Evolutionary conservation across 371 early-diverging fungal species (phyloP).

Genomic region (Basidiobolus heterosporus): DNA sequence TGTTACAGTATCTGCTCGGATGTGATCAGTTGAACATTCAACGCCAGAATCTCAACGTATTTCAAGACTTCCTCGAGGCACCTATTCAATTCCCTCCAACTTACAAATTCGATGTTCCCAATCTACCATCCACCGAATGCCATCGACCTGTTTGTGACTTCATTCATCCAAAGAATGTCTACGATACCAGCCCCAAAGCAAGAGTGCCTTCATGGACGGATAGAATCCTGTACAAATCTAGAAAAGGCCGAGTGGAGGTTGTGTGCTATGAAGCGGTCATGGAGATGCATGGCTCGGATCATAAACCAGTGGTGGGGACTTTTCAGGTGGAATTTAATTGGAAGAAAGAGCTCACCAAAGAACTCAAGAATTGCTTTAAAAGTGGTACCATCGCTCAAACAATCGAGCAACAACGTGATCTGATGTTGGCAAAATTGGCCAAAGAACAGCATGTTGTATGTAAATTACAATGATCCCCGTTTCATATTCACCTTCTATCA

Average conservation of each 20-base stretch:
- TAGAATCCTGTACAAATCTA: slow-evolving; percentile 44
- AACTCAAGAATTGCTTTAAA: too few species aligned
- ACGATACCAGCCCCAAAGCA: slow-evolving; percentile 63
- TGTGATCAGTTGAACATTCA: slow-evolving; percentile 39
- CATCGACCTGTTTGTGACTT: not conserved
- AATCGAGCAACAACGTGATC: too few species aligned
- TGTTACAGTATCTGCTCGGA: slow-evolving; percentile 23
- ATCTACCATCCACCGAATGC: not conserved
- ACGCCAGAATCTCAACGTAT: slow-evolving; percentile 17
- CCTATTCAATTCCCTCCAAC: slow-evolving; percentile 69
- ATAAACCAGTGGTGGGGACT: slow-evolving; percentile 37
- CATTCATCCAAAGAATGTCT: slow-evolving; percentile 8
- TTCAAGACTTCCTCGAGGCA: slow-evolving; percentile 70
- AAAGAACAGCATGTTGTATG: too few species aligned
- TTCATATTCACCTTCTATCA: too few species aligned
- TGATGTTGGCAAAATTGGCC: too few species aligned
- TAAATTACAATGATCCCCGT: too few species aligned
- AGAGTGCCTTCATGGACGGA: slow-evolving; percentile 86
- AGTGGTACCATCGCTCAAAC: too few species aligned
- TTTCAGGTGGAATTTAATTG: slow-evolving; percentile 33
- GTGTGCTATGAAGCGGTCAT: slow-evolving; percentile 15
- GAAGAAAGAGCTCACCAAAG: slow-evolving; percentile 1
- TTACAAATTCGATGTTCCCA: slow-evolving; percentile 70
- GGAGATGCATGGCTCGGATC: slow-evolving; percentile 21
- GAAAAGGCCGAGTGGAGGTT: slow-evolving; percentile 10